Base-by-base conservation (phyloP, 805 yeast species). In the Ogataea neopini region DNA sequence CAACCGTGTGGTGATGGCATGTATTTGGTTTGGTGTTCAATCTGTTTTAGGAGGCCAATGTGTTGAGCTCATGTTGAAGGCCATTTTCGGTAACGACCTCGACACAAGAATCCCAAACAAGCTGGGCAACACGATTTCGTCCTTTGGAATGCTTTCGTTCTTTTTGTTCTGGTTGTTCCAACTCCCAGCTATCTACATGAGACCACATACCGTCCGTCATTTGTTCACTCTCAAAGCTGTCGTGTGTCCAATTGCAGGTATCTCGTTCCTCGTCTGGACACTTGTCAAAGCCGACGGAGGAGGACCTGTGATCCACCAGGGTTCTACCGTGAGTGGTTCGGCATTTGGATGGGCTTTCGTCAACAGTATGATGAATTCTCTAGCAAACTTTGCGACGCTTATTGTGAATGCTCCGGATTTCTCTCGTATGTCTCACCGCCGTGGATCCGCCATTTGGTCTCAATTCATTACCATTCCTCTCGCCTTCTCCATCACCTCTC, bases 341-440 rank as follows among this genome's bases (percentile, higher is more conserved):
- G 84, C 69, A 1, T 78, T 83, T 54, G 89, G 80, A 20, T 90
- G 97, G 97, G 88, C 87, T 0, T 89, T 88, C 62, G 79, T 89
- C 44, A 75, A 76, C 57, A 80, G 92, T 5, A 74, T 83, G 28
- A 86, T 90, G 96, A 84, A 83, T 67, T 76, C 90, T 89, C 60
- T 39, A 3, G 42, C 42, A 5, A 39, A 39, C 18, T 39, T 39
- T 29, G 42, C 42, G 4, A 39, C 42, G 14, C 25, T 39, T 22
- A 86, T 90, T 60, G 78, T 86, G 44, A 89, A 89, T 67, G 86
- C 94, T 10, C 95, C 96, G 1, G 97, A 89, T 72, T 89, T 89
- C 66, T 77, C 96, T 18, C 80, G 97, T 66, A 84, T 88, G 69
- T 86, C 96, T 8, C 77, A 74, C 52, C 81, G 79, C 15, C 73